A percentile compares a stretch with the other conserved stretches of the same genome.
phyloP scores from a whole-genome alignment of 805 yeast genomes.

The Metahyphopichia silvanorum region DNA sequence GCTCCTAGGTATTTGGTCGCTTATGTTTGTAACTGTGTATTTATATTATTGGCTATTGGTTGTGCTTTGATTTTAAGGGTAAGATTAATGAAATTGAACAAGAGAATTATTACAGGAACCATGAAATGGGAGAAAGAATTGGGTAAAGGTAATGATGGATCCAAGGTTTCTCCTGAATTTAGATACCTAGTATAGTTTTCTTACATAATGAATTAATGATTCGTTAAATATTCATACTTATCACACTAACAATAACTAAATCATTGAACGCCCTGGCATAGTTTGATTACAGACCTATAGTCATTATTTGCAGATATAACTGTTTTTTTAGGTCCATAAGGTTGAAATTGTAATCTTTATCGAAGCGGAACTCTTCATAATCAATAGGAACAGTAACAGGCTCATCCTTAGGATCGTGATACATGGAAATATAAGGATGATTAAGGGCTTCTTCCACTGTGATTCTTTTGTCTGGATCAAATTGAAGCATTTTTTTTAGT shows the following conservation, averaged over 20 bases:
- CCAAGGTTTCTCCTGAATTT: conserved; percentile 40
- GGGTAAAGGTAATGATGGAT: conserved; percentile 44
- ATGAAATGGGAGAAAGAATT: conserved; percentile 50
- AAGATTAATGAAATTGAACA: conserved; percentile 37
- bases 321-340: conserved; percentile 68
- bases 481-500: conserved; percentile 67
- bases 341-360: conserved; percentile 66
- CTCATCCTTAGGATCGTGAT: conserved; percentile 53
- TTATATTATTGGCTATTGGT: conserved; percentile 37
- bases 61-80: conserved; percentile 37
- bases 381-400: conserved; percentile 22
- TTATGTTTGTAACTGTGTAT: conserved; percentile 47
- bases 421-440: conserved; percentile 83
- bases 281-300: neutral
- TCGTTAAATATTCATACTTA: conserved; percentile 1
- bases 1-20: conserved; percentile 49
- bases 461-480: conserved; percentile 82
- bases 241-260: no score
- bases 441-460: conserved; percentile 83
- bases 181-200: conserved; percentile 32
- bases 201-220: neutral
- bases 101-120: conserved; percentile 39
- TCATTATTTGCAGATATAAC: conserved; percentile 74
- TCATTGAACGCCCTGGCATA: neutral
- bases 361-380: conserved; percentile 25